Conservation (phyloP, 2,329 filamentous ascomycete species). For the Phaeosphaeriaceae sp. region DNA sequence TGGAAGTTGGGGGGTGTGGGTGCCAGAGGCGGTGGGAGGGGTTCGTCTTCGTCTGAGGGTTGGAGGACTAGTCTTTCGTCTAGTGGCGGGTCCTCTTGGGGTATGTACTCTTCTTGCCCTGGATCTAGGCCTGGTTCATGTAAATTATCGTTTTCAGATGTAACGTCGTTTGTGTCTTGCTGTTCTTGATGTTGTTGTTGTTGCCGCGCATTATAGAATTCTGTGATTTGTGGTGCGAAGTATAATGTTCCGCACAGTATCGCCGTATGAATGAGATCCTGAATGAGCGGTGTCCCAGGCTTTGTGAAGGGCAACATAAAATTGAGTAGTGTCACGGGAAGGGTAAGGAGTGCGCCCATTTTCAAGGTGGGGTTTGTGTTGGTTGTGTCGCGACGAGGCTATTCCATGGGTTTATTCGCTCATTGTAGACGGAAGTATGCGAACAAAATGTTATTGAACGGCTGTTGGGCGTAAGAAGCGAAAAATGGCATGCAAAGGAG, state of each 20-base stretch:
- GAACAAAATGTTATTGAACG: no score
- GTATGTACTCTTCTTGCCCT: neutral
- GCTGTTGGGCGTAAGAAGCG: no score
- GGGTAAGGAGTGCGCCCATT: slow-evolving; percentile 41
- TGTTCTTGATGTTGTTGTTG: slow-evolving; percentile 13
- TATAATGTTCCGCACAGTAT: slow-evolving; percentile 54
- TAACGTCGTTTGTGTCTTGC: neutral
- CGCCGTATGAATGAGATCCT: slow-evolving; percentile 55
- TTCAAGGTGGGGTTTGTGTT: slow-evolving; percentile 11
- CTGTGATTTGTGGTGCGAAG: slow-evolving; percentile 54
- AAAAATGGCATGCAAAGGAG: no score
- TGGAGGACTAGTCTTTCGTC: slow-evolving; percentile 36
- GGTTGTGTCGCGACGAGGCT: neutral
- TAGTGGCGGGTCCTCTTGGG: slow-evolving; percentile 25
- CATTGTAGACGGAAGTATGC: no score
- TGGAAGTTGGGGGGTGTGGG: slow-evolving; percentile 34
- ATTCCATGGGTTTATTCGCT: neutral
- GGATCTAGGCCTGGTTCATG: slow-evolving; percentile 4
- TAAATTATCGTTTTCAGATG: neutral
- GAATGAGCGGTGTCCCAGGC: slow-evolving; percentile 53
- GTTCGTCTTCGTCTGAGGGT: slow-evolving; percentile 22
- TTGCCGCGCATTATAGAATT: slow-evolving; percentile 43
- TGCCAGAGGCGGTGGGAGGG: slow-evolving; percentile 28
- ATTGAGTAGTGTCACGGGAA: slow-evolving; percentile 46
- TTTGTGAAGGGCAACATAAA: slow-evolving; percentile 56